Base-by-base conservation (phyloP, 2,329 filamentous ascomycete genomes). In the Epichloe amarillans region DNA sequence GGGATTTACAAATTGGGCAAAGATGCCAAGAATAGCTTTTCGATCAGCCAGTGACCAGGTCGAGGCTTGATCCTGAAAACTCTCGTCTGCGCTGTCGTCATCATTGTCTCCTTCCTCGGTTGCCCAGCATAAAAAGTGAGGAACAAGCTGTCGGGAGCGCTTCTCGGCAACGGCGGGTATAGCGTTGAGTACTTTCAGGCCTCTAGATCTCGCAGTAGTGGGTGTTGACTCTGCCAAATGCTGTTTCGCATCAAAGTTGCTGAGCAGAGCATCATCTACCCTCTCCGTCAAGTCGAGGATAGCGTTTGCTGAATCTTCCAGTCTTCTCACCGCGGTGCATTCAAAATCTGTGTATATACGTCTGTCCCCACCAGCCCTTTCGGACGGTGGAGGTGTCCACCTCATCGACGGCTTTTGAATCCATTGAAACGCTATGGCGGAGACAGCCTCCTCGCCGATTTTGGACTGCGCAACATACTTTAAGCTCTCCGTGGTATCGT, bases 1-100 rank as follows among this genome's bases (percentile, higher is more conserved):
- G 0, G 93, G 88, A 61, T 98, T 98, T 46, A 77, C 72, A 62
- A 97, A 97, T 55, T 89, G 82, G 0, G 86, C 79, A 61, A 98
- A 89, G 5, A 98, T 74, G 1, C 76, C 76, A 36, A 98, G 74
- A 61, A 96, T 81, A 1, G 83, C 78, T 63, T 95, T 91, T 56
- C 91, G 84, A 62, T 98, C 93, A 53, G 81, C 81, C 51, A 88
- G 72, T 21, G 79, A 78, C 86, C 88, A 93, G 51, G 73, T 69
- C 26, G 66, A 66, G 8, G 63, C 57, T 33, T 69, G 62, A 26
- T 54, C 53, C 21, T 69, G 66, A 53, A 49, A 26, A 11, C 35
- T 36, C 10, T 71, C 69, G 41, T 69, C 66, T 17, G 69, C 67
- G 19, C 23, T n/a, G 7, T 68, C 67, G 5, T 66, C 62, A 8